A percentile compares a stretch with the other conserved stretches of the same genome.
These are phyloP conservation scores for Lolium multiflorum DNA, from an alignment of 176 grass and related monocot species.

Conservation along the genomic window DNA sequence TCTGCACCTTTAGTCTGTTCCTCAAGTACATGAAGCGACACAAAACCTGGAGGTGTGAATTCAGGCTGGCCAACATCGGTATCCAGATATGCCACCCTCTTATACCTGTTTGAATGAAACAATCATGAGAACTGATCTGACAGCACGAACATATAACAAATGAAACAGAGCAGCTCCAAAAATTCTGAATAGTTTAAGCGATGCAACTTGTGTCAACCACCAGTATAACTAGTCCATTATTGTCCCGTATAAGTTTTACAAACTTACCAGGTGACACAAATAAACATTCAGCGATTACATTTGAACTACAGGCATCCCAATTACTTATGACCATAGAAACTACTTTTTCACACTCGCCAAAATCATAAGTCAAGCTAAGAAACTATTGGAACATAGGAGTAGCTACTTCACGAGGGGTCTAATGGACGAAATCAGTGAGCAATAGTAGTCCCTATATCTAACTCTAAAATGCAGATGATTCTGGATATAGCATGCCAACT, in stretches of 20 bases:
- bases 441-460: not conserved
- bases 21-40: constrained; percentile 77
- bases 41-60: constrained; percentile 70
- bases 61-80: constrained; percentile 88
- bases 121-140: constrained; percentile 9
- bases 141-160: not conserved
- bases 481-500: too few relatives aligned
- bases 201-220: not conserved
- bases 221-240: not conserved
- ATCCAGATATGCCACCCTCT: constrained; percentile 72
- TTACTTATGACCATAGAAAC: not conserved
- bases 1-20: constrained; percentile 56
- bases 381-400: not conserved
- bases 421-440: not conserved
- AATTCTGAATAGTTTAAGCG: not conserved
- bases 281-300: not conserved
- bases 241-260: not conserved
- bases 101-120: constrained; percentile 54
- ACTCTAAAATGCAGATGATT: not conserved
- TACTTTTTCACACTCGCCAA: not conserved
- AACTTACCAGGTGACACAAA: not conserved
- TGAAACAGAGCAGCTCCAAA: not conserved
- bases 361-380: not conserved
- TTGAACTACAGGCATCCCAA: not conserved
- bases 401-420: not conserved